phyloP scores from a whole-genome alignment of 192 early-diverging fungal species.

The Linnemannia schmuckeri region DNA sequence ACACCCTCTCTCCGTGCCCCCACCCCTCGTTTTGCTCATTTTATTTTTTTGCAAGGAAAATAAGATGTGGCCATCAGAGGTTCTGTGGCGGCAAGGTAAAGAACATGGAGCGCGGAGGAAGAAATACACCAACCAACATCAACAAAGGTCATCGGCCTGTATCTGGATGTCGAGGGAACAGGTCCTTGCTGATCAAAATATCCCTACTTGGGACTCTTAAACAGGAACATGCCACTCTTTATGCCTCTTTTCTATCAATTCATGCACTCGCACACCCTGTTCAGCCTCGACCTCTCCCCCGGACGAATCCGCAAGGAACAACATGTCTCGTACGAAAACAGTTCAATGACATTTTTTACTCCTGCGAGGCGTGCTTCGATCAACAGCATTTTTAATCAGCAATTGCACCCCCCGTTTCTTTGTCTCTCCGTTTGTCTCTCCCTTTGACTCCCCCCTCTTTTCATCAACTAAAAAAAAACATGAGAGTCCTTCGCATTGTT shows the following conservation, averaged over 20 bases:
- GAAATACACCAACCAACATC: neutral
- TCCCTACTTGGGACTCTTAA: neutral
- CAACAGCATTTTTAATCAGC: no score
- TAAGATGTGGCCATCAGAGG: neutral
- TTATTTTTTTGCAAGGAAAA: neutral
- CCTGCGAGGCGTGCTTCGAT: no score
- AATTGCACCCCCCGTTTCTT: no score
- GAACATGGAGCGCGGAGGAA: neutral
- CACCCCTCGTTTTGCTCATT: neutral
- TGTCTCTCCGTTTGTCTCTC: no score
- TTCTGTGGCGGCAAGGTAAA: neutral
- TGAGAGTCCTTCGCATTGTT: neutral
- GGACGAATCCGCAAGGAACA: no score
- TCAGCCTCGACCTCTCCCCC: no score
- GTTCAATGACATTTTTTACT: no score
- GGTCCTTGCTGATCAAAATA: neutral
- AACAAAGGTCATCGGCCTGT: neutral
- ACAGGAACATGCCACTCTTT: no score
- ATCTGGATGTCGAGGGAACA: neutral
- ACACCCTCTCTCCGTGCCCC: neutral
- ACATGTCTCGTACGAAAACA: no score
- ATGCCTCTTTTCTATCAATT: no score
- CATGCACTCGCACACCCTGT: no score
- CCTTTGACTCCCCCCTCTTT: neutral
- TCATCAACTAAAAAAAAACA: constrained; percentile 1